Evolutionary conservation across 306 rosid genomes (phyloP), one percentile per base, ranked within the genome.

Genomic region (Malus sieversii): DNA sequence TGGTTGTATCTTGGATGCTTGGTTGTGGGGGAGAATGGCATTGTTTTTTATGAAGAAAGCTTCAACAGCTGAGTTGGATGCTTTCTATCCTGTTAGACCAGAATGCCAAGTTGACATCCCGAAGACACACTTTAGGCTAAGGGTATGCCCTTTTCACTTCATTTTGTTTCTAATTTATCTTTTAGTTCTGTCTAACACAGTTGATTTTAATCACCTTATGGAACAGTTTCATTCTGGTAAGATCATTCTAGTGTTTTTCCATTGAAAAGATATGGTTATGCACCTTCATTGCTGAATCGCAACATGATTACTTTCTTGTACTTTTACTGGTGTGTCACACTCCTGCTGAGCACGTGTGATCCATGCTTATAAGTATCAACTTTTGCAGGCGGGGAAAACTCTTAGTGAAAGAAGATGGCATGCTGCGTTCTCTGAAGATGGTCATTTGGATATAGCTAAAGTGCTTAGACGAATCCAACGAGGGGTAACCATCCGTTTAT

Each of bases 341-440:
- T 53, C 46, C 10, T 22, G 76, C 58, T 35, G 23, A 76, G 63
- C 12, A 4, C 0, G 20, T 22, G 29, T 62, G 65, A 25, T 57
- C 27, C 40, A 73, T 70, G 25, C 64, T 38, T 20, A 40, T 44
- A 70, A 66, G 68, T 75, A 32, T 84, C 73, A 60, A 73, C 78
- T 85, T 79, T 60, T 58, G 30, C 90, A 94, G 98, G 89, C 94
- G 46, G 98, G 98, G 73, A 94, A 90, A 85, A 94, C 98, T 77
- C 90, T 94, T 58, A 91, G 96, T 81, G 82, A 84, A 80, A 87
- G 97, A 83, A 90, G 98, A 78, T 94, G 97, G 97, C 77, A 87
- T 32, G 89, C 95, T 65, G 89, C 98, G 73, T 94, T 94, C 76
- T 73, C 88, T 62, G 76, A 73, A 78, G 97, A 90, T n/a, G 98